Percentiles rank a stretch among this genome's conserved stretches.
phyloP scores from a whole-genome alignment of 108 stramenopile genomes.

The Schizochytrium sp. region DNA sequence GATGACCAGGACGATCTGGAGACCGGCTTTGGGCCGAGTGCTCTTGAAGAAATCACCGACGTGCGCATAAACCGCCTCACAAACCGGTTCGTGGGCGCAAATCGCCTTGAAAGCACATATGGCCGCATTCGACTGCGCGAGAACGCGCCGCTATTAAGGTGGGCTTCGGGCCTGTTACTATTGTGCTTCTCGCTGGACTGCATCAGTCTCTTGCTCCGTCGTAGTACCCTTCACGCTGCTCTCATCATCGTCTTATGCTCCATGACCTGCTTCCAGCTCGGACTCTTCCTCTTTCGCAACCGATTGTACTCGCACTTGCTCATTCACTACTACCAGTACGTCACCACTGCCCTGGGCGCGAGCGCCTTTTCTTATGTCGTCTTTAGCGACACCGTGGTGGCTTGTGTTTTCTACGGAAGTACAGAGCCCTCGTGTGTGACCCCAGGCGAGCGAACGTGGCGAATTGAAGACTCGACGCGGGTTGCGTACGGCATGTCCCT shows the following conservation, averaged over 20 bases:
- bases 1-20: background rate
- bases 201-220: background rate
- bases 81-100: background rate
- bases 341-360: background rate
- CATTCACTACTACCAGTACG: background rate
- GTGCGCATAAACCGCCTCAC: background rate
- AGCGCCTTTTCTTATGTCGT: background rate
- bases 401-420: background rate
- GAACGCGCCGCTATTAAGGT: background rate
- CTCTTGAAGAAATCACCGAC: background rate
- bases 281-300: background rate
- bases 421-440: background rate
- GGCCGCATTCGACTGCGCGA: background rate
- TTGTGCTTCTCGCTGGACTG: background rate
- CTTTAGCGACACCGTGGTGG: background rate
- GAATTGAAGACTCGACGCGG: background rate
- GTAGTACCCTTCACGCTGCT: background rate
- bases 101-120: background rate
- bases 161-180: background rate
- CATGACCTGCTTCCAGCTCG: background rate
- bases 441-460: background rate
- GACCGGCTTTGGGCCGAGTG: background rate
- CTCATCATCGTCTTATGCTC: background rate
- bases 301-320: background rate
- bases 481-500: constrained; percentile 11